A percentile compares a stretch with the other conserved stretches of the same genome.
Conservation (phyloP, 73 alveolate species). For the Paramecium caudatum region DNA sequence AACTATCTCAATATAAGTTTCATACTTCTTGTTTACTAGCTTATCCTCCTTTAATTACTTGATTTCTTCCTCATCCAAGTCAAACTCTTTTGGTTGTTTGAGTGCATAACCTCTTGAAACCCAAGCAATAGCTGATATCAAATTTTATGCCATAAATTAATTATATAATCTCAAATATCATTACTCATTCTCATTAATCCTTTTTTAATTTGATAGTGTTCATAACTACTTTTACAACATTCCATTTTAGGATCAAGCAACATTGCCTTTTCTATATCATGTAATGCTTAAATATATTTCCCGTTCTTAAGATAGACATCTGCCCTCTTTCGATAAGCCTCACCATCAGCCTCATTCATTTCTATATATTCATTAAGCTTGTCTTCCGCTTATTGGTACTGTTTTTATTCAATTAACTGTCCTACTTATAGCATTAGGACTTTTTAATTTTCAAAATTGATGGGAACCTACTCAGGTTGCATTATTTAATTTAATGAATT, state of each 20-base stretch:
- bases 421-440: too few species aligned
- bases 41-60: constrained; percentile 69
- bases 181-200: constrained; percentile 70
- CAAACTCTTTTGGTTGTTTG: constrained; percentile 62
- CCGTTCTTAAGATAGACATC: constrained; percentile 26
- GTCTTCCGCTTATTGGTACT: background rate
- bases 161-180: constrained; percentile 54
- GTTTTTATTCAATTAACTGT: background rate
- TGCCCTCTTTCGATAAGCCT: background rate
- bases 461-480: too few species aligned
- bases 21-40: constrained; percentile 60
- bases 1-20: background rate
- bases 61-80: constrained; percentile 64
- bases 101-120: constrained; percentile 75
- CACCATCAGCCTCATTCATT: constrained; percentile 23
- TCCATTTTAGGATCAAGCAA: background rate
- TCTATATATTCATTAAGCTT: background rate
- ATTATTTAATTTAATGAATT: constrained; percentile 27
- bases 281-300: constrained; percentile 49
- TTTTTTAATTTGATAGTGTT: constrained; percentile 52
- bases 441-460: too few species aligned
- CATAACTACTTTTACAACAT: constrained; percentile 63
- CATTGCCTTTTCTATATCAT: constrained; percentile 51
- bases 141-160: constrained; percentile 74
- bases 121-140: constrained; percentile 72